These are phyloP conservation scores for Aureobasidium melanogenum DNA, from an alignment of 2,329 filamentous ascomycete species.

Conservation along the genomic window DNA sequence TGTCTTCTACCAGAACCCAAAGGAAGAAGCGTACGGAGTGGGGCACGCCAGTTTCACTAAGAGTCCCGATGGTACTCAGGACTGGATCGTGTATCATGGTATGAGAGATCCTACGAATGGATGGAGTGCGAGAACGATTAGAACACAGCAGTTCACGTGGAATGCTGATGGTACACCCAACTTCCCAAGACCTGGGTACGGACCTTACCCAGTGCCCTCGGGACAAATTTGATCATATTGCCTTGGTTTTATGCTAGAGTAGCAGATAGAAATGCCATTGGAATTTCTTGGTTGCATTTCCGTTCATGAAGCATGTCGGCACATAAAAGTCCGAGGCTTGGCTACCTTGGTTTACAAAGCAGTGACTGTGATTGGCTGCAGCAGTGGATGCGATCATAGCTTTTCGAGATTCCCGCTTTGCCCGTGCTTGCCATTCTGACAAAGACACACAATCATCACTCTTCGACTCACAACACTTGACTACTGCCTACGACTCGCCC, in stretches of 20 bases:
- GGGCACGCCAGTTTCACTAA: slow-evolving; percentile 44
- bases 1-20: slow-evolving; percentile 43
- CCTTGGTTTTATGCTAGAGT: background rate
- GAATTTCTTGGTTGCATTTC: too few relatives aligned
- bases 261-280: background rate
- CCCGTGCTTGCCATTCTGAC: background rate
- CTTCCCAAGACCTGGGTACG: slow-evolving; percentile 42
- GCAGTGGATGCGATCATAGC: slow-evolving; percentile 4
- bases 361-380: background rate
- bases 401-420: background rate
- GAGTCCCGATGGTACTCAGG: slow-evolving; percentile 38
- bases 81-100: slow-evolving; percentile 47
- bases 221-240: slow-evolving; percentile 20
- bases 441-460: slow-evolving; percentile 7
- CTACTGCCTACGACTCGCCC: background rate
- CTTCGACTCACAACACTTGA: background rate
- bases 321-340: background rate
- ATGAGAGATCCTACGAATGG: slow-evolving; percentile 40
- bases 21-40: slow-evolving; percentile 38
- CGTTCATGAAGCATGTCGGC: background rate
- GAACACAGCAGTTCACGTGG: slow-evolving; percentile 41
- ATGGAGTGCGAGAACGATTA: slow-evolving; percentile 40
- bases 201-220: slow-evolving; percentile 35
- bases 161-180: slow-evolving; percentile 38
- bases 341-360: background rate